Evolutionary conservation across 768 basidiomycete genomes (phyloP).

Genomic region (Pisolithus albus): DNA sequence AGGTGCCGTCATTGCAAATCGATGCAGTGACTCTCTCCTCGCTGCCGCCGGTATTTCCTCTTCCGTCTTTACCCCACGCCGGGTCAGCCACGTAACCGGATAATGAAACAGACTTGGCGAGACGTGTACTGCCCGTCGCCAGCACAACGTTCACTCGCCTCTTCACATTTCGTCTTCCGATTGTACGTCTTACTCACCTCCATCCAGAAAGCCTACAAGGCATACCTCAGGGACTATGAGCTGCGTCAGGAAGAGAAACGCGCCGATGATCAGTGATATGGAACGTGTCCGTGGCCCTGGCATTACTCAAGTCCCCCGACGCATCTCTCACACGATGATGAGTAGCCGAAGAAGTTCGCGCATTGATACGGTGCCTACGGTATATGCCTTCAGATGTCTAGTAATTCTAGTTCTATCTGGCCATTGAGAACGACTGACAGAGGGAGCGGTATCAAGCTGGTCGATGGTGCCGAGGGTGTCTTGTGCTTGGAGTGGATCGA

Average conservation of each 20-base stretch:
- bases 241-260: neutral
- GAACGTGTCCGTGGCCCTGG: conserved; percentile 20
- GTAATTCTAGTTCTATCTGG: too few relatives aligned
- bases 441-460: conserved; percentile 72
- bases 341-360: conserved; percentile 79
- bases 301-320: conserved; percentile 79
- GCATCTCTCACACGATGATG: conserved; percentile 71
- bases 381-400: conserved; percentile 22
- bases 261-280: conserved; percentile 15
- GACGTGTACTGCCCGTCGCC: conserved; percentile 5
- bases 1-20: too few relatives aligned
- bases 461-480: conserved; percentile 73
- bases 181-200: conserved; percentile 17
- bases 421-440: conserved; percentile 21
- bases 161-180: conserved; percentile 29
- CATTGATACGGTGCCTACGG: conserved; percentile 75
- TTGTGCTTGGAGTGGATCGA: conserved; percentile 90
- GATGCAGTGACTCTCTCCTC: too few relatives aligned
- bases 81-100: too few relatives aligned
- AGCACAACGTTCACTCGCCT: conserved; percentile 17
- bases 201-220: conserved; percentile 66
- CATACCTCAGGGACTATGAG: conserved; percentile 27
- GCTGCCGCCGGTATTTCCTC: too few relatives aligned
- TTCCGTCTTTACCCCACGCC: too few relatives aligned
- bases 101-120: too few relatives aligned